Evolutionary conservation across 768 basidiomycete species (phyloP).

Genomic region (Coprinopsis cinerea): DNA sequence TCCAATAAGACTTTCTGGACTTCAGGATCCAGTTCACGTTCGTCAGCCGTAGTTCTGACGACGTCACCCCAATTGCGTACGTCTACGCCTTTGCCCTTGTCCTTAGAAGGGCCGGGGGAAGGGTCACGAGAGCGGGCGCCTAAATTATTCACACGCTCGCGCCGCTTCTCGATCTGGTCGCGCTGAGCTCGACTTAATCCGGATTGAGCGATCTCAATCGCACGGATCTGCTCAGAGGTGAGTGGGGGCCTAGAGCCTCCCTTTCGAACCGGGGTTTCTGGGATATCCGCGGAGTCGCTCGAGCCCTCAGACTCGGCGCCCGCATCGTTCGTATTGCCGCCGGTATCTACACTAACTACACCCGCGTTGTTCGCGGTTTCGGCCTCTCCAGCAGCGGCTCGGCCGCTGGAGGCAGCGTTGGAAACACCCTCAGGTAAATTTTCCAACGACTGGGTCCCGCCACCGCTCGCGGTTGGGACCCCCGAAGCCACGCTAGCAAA

Average conservation of each 20-base stretch:
- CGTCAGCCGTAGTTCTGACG: neutral
- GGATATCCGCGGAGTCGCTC: neutral
- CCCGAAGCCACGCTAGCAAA: too few relatives aligned
- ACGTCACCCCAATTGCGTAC: conserved; percentile 12
- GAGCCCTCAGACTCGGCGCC: neutral
- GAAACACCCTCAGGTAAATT: too few relatives aligned
- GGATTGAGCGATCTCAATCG: neutral
- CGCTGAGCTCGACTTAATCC: neutral
- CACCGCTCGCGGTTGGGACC: too few relatives aligned
- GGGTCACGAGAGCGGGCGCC: neutral
- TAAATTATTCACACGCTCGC: neutral
- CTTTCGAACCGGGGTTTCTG: neutral
- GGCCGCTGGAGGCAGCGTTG: neutral
- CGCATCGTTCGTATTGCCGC: neutral
- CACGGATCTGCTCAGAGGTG: neutral
- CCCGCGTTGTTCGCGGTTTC: neutral
- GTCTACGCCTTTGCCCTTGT: conserved; percentile 13
- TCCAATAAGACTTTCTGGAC: neutral
- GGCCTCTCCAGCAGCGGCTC: neutral
- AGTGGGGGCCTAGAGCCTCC: neutral
- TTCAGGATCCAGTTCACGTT: neutral
- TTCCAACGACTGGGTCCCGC: too few relatives aligned
- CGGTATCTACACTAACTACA: neutral
- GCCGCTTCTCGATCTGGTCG: neutral
- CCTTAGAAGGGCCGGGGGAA: conserved; percentile 8